Percentiles rank a stretch among this genome's conserved stretches.
Evolutionary conservation across 164 flowering plant genomes (phyloP).

Genomic region (Amborella trichopoda): DNA sequence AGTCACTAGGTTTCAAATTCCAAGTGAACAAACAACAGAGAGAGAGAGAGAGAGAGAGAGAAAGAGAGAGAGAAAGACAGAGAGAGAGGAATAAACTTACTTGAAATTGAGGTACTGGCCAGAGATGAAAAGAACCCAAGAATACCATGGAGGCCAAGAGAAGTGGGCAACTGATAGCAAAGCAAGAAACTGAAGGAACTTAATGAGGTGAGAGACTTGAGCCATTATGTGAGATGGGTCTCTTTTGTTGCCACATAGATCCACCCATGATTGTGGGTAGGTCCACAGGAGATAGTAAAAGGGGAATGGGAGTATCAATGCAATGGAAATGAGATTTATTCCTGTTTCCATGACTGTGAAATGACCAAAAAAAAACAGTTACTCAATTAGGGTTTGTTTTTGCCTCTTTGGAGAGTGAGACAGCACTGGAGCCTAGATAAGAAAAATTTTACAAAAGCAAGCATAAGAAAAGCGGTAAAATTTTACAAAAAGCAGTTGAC

Average conservation of each 20-base stretch:
- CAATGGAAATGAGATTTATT: slow-evolving; percentile 35
- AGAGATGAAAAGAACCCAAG: slow-evolving; percentile 57
- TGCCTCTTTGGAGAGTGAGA: no score
- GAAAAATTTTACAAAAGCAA: no score
- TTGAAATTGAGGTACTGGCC: slow-evolving; percentile 95
- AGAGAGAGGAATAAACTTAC: slow-evolving; percentile 15
- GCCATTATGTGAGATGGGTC: slow-evolving; percentile 84
- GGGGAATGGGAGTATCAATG: slow-evolving; percentile 59
- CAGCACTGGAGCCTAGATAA: no score
- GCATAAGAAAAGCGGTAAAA: no score
- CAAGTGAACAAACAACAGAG: not conserved
- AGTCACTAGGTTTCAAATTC: not conserved
- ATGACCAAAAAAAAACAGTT: no score
- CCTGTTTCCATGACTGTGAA: no score
- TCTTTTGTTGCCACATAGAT: slow-evolving; percentile 49
- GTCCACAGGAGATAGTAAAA: slow-evolving; percentile 80
- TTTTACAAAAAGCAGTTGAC: no score
- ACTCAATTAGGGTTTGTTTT: no score
- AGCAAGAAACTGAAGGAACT: slow-evolving; percentile 63
- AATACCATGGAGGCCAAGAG: slow-evolving; percentile 81
- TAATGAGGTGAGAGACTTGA: slow-evolving; percentile 47
- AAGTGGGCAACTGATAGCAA: slow-evolving; percentile 55
- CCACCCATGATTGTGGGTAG: slow-evolving; percentile 61
- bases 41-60: slow-evolving; percentile 1
- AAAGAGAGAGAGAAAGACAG: not conserved